Evolutionary conservation across 352 stramenopile genomes (phyloP).

Genomic region (Globisporangium perplexum): DNA sequence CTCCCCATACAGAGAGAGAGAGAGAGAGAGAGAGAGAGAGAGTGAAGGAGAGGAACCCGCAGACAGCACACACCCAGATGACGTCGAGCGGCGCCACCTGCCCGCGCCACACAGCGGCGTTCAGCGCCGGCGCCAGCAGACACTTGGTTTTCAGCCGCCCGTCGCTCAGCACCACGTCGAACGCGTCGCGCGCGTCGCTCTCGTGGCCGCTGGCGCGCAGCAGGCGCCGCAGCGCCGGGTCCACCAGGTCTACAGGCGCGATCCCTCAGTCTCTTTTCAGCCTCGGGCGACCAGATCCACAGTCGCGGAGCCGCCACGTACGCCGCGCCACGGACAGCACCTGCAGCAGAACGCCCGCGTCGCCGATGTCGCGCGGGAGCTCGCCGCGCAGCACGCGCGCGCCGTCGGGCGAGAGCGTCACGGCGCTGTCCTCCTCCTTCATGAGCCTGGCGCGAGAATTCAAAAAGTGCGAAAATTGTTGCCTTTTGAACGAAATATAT

Average conservation of each 20-base stretch:
- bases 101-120: constrained; percentile 36
- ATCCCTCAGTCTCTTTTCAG: not conserved
- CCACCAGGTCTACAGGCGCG: constrained; percentile 31
- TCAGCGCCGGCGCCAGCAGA: constrained; percentile 27
- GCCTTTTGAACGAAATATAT: too few species aligned
- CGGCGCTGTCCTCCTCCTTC: not conserved
- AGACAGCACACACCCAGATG: constrained; percentile 25
- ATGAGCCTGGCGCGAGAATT: not conserved
- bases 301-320: constrained; percentile 12
- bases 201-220: constrained; percentile 16
- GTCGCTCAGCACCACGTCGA: constrained; percentile 65
- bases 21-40: not conserved
- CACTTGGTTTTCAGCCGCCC: constrained; percentile 36
- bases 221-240: constrained; percentile 31
- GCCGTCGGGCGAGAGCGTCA: constrained; percentile 31
- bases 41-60: too few species aligned
- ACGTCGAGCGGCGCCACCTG: constrained; percentile 23
- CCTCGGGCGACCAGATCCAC: too few species aligned
- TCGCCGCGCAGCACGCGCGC: constrained; percentile 25
- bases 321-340: constrained; percentile 53
- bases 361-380: not conserved
- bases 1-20: not conserved
- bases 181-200: constrained; percentile 27
- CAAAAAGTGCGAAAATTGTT: too few species aligned
- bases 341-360: constrained; percentile 28